phyloP scores from a whole-genome alignment of 164 flowering plant genomes.

The Sextonia rubra region DNA sequence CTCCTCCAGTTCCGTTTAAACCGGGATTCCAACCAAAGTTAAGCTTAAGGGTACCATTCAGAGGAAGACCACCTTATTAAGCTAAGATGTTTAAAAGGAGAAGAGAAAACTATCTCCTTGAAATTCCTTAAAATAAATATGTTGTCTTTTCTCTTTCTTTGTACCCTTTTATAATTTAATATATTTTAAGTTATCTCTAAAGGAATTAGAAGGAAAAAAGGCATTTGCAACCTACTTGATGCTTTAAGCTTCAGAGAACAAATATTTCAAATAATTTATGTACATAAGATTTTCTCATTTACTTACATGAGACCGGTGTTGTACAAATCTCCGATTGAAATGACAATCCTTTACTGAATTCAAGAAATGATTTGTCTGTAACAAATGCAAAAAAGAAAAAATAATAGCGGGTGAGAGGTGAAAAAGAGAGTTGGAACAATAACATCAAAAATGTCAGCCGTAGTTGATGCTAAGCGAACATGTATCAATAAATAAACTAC shows the following conservation, averaged over 20 bases:
- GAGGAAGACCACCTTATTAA: too few relatives aligned
- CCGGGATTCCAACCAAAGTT: too few relatives aligned
- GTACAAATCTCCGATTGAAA: conserved; percentile 65
- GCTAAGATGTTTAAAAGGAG: too few relatives aligned
- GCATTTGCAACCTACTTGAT: background rate
- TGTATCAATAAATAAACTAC: background rate
- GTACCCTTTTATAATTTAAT: too few relatives aligned
- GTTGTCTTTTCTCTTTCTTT: too few relatives aligned
- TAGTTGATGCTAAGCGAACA: background rate
- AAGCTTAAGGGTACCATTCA: too few relatives aligned
- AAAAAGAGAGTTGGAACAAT: background rate
- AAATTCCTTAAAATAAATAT: too few relatives aligned
- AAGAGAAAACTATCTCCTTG: too few relatives aligned
- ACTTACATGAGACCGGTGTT: conserved; percentile 57
- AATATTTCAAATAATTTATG: conserved; percentile 2
- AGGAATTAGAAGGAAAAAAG: too few relatives aligned
- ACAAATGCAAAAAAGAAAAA: conserved; percentile 5
- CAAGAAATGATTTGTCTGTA: conserved; percentile 62
- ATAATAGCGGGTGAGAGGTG: background rate
- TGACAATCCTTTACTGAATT: conserved; percentile 62
- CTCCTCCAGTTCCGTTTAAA: too few relatives aligned
- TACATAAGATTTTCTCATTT: background rate
- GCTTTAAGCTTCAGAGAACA: background rate
- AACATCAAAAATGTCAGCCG: background rate
- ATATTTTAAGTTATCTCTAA: too few relatives aligned